Evolutionary conservation across 148 eudicot genomes (phyloP), one percentile per base, ranked within the genome.

Genomic region (Fagopyrum tataricum): DNA sequence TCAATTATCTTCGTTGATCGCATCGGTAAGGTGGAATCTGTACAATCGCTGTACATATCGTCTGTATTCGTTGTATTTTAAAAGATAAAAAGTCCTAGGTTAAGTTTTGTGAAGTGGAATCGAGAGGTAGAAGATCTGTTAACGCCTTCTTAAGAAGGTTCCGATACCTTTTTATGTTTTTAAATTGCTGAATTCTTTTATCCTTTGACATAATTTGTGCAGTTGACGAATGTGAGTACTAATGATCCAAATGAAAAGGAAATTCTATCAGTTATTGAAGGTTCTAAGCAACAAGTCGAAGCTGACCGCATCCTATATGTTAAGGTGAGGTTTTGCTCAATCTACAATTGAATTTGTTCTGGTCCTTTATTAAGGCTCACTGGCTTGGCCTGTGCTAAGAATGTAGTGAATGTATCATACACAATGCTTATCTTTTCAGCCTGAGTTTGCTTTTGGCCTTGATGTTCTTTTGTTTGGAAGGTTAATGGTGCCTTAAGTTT

Each of bases 261-360:
- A 75, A 80, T 90, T 78, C 73, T 80, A 10, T 64, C 89, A 41
- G 85, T 87, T 53, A 86, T 95, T 75, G 91, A 90, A 76, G 82
- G 86, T 71, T 76, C 88, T 46, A 91, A 91, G 83, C 78, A 80
- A 24, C 81, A 88, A 81, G 87, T 90, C 68, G 96, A 87, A 66
- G 84, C 81, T 76, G 84, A 88, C 56, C 90, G 99, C 9, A 71
- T 77, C 81, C 76, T 47, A 48, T 77, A 84, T 78, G 67, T 91
- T 68, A 83, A 87, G 99, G 99, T 91, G 75, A 76, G 26, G 44
- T 73, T 77, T 76, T 46, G 51, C 75, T 37, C 44, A 64, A 31
- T 26, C 59, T 72, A 5, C 10, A 1, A 3, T 55, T 26, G 10
- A 24, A 24, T 67, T 42, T 66, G 24, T 44, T 56, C 21, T 14